A percentile compares a stretch with the other conserved stretches of the same genome.
Conservation (phyloP, 768 basidiomycete genomes). For the Suillus cothurnatus region DNA sequence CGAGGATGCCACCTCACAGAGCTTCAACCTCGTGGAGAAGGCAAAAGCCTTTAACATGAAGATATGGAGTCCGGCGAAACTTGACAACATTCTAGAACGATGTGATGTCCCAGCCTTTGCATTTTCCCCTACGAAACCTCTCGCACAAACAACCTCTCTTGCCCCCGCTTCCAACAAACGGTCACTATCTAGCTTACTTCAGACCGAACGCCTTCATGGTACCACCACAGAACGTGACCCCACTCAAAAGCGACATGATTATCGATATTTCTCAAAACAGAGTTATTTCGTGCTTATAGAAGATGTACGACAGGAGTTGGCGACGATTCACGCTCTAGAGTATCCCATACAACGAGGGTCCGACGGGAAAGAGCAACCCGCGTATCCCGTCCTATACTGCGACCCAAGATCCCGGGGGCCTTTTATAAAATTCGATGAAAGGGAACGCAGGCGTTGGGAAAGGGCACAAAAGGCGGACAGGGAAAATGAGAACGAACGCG, state of each 20-base stretch:
- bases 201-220: slow-evolving; percentile 85
- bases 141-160: slow-evolving; percentile 32
- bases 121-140: slow-evolving; percentile 27
- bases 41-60: slow-evolving; percentile 77
- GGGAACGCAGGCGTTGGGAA: slow-evolving; percentile 69
- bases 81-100: slow-evolving; percentile 71
- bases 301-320: slow-evolving; percentile 80
- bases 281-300: slow-evolving; percentile 89
- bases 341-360: slow-evolving; percentile 61
- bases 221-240: slow-evolving; percentile 89
- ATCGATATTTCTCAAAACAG: slow-evolving; percentile 78
- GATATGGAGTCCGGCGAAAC: slow-evolving; percentile 79
- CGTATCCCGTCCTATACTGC: slow-evolving; percentile 86
- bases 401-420: slow-evolving; percentile 75
- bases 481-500: slow-evolving; percentile 37
- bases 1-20: slow-evolving; percentile 35
- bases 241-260: slow-evolving; percentile 83
- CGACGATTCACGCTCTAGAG: slow-evolving; percentile 84
- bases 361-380: slow-evolving; percentile 53
- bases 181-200: slow-evolving; percentile 62
- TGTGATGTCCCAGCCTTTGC: slow-evolving; percentile 47
- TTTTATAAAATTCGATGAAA: slow-evolving; percentile 75
- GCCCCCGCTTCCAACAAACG: slow-evolving; percentile 39
- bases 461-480: slow-evolving; percentile 46
- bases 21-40: slow-evolving; percentile 60